A percentile compares a stretch with the other conserved stretches of the same genome.
Conservation (phyloP, 345 rosid genomes). For the Hibiscus syriacus region DNA sequence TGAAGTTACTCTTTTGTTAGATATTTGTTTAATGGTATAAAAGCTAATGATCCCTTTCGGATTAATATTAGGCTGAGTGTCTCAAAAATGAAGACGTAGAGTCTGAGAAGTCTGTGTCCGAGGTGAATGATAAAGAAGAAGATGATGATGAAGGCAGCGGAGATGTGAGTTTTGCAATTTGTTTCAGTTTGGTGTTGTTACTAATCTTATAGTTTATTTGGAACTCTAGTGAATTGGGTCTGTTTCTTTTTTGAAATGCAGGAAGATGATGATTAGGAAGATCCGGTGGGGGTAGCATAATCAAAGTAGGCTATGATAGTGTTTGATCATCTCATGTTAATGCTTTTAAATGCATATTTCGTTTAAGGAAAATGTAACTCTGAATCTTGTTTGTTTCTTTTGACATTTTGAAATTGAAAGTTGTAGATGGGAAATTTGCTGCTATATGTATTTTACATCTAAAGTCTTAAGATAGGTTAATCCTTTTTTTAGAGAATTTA, state of each 20-base stretch:
- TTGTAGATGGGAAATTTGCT: constrained; percentile 29
- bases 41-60: neutral
- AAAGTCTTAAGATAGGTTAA: constrained; percentile 14
- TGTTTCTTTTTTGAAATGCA: constrained; percentile 28
- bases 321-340: no score
- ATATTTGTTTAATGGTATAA: no score
- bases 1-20: no score
- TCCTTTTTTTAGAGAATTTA: constrained; percentile 27
- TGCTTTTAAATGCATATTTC: no score
- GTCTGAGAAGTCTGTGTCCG: constrained; percentile 91
- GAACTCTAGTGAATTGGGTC: no score
- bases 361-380: constrained; percentile 17
- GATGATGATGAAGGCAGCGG: constrained; percentile 79
- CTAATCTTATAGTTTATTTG: no score
- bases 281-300: constrained; percentile 20
- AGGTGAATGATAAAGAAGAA: constrained; percentile 87
- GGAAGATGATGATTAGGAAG: constrained; percentile 66
- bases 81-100: constrained; percentile 59
- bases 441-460: no score
- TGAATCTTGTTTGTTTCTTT: constrained; percentile 20
- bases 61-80: constrained; percentile 55
- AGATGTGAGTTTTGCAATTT: constrained; percentile 38
- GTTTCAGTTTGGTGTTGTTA: neutral
- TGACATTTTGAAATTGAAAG: constrained; percentile 21
- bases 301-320: constrained; percentile 32